Base-by-base conservation (phyloP, 2,329 filamentous ascomycete species). In the Paracorniculantispora psalliotae region DNA sequence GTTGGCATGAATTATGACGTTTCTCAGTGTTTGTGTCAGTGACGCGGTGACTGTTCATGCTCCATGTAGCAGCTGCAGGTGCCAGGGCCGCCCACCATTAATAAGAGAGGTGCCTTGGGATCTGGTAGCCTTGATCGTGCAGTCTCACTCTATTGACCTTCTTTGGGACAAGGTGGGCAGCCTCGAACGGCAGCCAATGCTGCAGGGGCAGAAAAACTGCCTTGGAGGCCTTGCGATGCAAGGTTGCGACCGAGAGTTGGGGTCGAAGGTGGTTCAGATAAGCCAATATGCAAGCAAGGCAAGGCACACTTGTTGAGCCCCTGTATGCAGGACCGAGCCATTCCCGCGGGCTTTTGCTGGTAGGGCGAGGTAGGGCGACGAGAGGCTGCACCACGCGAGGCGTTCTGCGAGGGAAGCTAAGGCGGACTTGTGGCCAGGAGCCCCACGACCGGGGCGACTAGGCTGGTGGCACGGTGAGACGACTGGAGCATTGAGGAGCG, bases 81-180 rank as follows among this genome's bases (percentile, higher is more conserved):
- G 28, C 43, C 35, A 21, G 52, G 53, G 41, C 28, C 15, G 10
- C 39, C 28, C 23, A 35, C 41, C 19, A 35, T 17, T 46, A 46
- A 21, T n/a, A 54, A 44, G n/a, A 8, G 48, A 19, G 13, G 8
- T 17, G 37, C 28, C 13, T 37, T n/a, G 47, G 30, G 53, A 56
- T 56, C 53, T 30, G 53, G 43, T 12, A 56, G 43, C 53, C 43
- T 47, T 35, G 41, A 48, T 48, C 53, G 30, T 23, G 21, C 15
- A 5, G 30, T 26, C 21, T 56, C 28, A 48, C 13, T 33, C 26
- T 28, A 12, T 55, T 25, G 25, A 56, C 26, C 53, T 48, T 30
- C 44, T 56, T 56, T n/a, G 43, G 53, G 43, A 44, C 23, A 44
- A 43, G 48, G 43, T 48, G 28, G 19, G 13, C 43, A 49, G 53